Evolutionary conservation across 2,329 filamentous ascomycete genomes (phyloP), one percentile per base, ranked within the genome.

Genomic region (Blastomyces parvus): DNA sequence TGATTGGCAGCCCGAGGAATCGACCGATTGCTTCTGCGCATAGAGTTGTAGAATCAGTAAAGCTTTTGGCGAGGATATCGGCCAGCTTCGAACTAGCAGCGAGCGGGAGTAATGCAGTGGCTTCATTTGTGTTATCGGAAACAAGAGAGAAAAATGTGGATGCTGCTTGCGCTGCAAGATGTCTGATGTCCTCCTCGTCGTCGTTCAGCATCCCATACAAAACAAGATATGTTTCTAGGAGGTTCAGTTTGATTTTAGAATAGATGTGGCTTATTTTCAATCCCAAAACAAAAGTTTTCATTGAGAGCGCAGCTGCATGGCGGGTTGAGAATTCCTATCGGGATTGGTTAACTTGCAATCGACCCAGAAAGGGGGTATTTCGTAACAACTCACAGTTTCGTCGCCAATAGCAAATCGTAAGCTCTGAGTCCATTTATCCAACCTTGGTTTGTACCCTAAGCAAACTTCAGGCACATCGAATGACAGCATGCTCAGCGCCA

Each of bases 181-280:
- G 83, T 55, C 93, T 85, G 66, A 97, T 84, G 63, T 97, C 91
- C 66, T 96, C 90, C 71, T 97, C 93, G 71, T 97, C 93, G 71
- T 97, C 94, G 71, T 90, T 89, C 4, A 96, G 81, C 56, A 86
- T 80, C 71, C 91, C 87, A 74, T 94, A 92, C 0, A 93, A 77
- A 3, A 87, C 80, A 5, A 91, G 73, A 60, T 88, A 82, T 38
- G 84, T 78, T 1, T 83, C 78, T 1, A 90, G 74, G 42, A 84
- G 76, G 17, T 66, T 62, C 67, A 55, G 66, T 65, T 64, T 70
- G 65, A 65, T 67, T 48, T 68, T 57, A 58, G 70, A 70, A 48
- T 62, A 64, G 61, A 62, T 61, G 9, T 66, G 62, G 6, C 67
- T 60, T 9, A 68, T 66, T 55, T 68, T 70, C 52, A 72, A 84